These are phyloP conservation scores for Hymenoscyphus occultus DNA, from an alignment of 2,329 filamentous ascomycete species.

Conservation along the genomic window DNA sequence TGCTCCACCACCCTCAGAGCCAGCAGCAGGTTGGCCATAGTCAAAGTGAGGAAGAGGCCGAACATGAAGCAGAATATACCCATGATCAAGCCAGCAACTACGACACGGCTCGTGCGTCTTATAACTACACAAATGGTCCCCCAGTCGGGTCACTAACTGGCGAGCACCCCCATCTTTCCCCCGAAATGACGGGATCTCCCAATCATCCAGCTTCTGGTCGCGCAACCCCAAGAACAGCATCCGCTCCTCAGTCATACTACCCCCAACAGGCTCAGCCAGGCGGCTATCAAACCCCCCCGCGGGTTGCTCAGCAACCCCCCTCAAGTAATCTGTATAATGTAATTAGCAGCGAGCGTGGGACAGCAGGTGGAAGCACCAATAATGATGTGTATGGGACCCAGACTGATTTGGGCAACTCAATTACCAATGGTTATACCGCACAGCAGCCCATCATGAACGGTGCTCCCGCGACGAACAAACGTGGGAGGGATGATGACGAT, in stretches of 20 bases:
- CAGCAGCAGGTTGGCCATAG: slow-evolving; percentile 53
- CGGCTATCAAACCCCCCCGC: slow-evolving; percentile 74
- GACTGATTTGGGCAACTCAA: slow-evolving; percentile 53
- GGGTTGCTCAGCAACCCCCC: slow-evolving; percentile 55
- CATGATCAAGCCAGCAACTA: slow-evolving; percentile 73
- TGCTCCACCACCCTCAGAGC: slow-evolving; percentile 56
- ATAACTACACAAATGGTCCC: slow-evolving; percentile 70
- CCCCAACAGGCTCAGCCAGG: slow-evolving; percentile 54
- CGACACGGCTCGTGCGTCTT: slow-evolving; percentile 67
- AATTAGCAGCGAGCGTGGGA: slow-evolving; percentile 74
- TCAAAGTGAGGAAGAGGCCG: slow-evolving; percentile 62
- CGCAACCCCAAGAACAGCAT: slow-evolving; percentile 78
- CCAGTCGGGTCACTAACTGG: slow-evolving; percentile 63
- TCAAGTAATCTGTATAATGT: slow-evolving; percentile 86
- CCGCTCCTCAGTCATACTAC: slow-evolving; percentile 72
- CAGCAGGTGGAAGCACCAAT: slow-evolving; percentile 61
- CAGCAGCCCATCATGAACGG: slow-evolving; percentile 67
- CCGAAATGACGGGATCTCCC: slow-evolving; percentile 81
- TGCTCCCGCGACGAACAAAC: slow-evolving; percentile 42
- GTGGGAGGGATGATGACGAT: slow-evolving; percentile 46
- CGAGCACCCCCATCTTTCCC: slow-evolving; percentile 73
- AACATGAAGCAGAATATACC: slow-evolving; percentile 81
- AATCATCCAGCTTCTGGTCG: slow-evolving; percentile 78
- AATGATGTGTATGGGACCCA: slow-evolving; percentile 70
- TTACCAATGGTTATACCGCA: slow-evolving; percentile 62